These are phyloP conservation scores for peach (Prunus persica) DNA, from an alignment of 306 rosid species.

Conservation along the genomic window Prunus_persica_NCBIv2 NC_034016.1:19778501-19779000, in stretches of 20 bases:
- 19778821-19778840: neutral
- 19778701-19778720: neutral
- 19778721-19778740: neutral
- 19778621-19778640: conserved; percentile 2
- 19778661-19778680: neutral
- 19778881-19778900: neutral
- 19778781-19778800: neutral
- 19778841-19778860: conserved; percentile 11
- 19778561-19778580: conserved; percentile 18
- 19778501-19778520: conserved; percentile 47
- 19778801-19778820: conserved; percentile 4
- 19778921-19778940: conserved; percentile 9
- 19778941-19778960: conserved; percentile 50
- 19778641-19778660: neutral
- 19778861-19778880: neutral
- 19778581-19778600: neutral
- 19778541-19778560: conserved; percentile 50
- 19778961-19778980: conserved; percentile 42
- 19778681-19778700: too few species aligned
- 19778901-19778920: conserved; percentile 7
- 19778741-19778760: neutral
- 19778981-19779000: conserved; percentile 82
- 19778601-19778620: neutral
- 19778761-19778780: neutral
- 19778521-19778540: conserved; percentile 38